Base-by-base conservation (phyloP, 176 grass and related monocot species). In the Ananas comosus region DNA sequence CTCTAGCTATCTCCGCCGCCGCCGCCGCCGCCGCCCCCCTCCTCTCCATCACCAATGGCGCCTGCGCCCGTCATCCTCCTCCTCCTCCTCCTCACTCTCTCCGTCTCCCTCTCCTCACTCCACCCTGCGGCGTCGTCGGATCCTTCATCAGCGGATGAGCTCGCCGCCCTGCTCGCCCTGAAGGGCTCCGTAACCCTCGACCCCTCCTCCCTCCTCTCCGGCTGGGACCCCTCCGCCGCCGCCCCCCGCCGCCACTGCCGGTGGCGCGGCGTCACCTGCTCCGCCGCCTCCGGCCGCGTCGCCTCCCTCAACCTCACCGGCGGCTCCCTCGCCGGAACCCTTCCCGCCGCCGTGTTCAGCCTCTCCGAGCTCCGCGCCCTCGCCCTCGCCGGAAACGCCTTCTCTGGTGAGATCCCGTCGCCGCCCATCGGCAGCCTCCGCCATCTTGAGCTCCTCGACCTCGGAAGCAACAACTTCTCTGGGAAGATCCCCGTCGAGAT, bases 181-280 rank as follows among this genome's bases (percentile, higher is more conserved):
- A 91, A 78, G 80, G 65, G 51, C 27, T 61, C 83, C 51, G 71
- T 87, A 27, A 57, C 77, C 51, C 17, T 64, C 49, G 88, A 91
- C 77, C 84, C 88, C 0, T 25, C 49, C 49, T 59, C 65, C 12
- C 54, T 74, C 66, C 80, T 91, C 74, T 65, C 76, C 42, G 24
- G 51, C 50, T 89, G 87, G 87, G 71, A 63, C 7, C 13, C 64
- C 21, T 48, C 70, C 56, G 42, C 77, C 65, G 6, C 17, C 52
- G 5, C 24, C 51, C 17, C 33, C 4, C 33, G 33, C 33, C 33
- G 28, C 66, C 67, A 78, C 80, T 87, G 80, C 78, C 56, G 7
- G 63, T 91, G 88, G 88, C 74, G 33, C 63, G 88, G 88, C 13
- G 83, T 91, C 80, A 67, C 66, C 66, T 91, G 83, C 77, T 52